Evolutionary conservation across 495 filamentous ascomycete species (phyloP), one percentile per base, ranked within the genome.

Genomic region (Neohortaea acidophila): DNA sequence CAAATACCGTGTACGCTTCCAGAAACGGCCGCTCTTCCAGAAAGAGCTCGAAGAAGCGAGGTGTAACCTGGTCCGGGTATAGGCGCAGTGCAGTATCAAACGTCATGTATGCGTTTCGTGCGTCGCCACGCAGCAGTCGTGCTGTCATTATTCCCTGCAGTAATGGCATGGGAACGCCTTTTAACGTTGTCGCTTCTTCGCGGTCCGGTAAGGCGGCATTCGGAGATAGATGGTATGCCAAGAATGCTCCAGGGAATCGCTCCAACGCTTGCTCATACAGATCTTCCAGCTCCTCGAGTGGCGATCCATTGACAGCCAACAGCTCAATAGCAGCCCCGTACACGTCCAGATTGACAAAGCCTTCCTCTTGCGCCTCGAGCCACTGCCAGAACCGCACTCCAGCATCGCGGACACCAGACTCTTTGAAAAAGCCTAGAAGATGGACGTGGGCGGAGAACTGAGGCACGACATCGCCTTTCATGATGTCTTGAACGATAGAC

Each of bases 121-220:
- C 63, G 35, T 68, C 61, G 3, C 64, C 59, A 26, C 51, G 49
- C 1, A 63, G 42, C 2, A 64, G 23, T 11, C 66, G 55, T 1
- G 66, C 66, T 3, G 60, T 65, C 23, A 63, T 35, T 14, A 69
- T 67, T 13, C 66, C 66, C 42, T 67, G 66, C 10, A 69, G 48
- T 2, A 69, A 50, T 7, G 54, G 51, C 19, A 64, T 49, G 2
- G 57, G 48, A 3, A 61, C 49, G 10, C 55, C 61, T 11, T 41
- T 50, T 14, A 58, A 50, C 0, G 33, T 50, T 14, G 33, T 49
- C 8, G 36, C 30, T 38, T 52, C 38, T 4, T 51, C 41, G 3
- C 52, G 47, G 36, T 64, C 56, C 8, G 44, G 32, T 11, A 62
- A 21, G 17, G 62, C 47, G 19, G 60, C 57, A 2, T 59, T 41